Conservation (phyloP, 2,329 filamentous ascomycete genomes). For the Colletotrichum sp. region DNA sequence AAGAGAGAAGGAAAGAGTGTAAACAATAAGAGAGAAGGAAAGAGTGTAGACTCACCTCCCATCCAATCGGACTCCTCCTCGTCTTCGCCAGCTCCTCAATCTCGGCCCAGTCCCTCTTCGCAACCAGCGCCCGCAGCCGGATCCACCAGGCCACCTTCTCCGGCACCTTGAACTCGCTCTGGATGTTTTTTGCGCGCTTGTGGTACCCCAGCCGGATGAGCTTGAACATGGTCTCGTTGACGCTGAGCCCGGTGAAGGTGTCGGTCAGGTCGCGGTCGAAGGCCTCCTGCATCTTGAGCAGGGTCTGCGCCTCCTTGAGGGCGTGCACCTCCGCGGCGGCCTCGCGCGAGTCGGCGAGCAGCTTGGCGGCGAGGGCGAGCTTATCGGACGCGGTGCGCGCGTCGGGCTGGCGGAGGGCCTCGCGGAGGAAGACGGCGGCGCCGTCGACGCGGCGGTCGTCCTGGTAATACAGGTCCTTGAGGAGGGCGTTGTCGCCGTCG, state of each 20-base stretch:
- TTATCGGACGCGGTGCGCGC: constrained; percentile 79
- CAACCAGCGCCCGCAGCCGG: constrained; percentile 82
- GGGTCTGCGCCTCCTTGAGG: constrained; percentile 78
- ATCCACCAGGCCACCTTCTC: constrained; percentile 93
- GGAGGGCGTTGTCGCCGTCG: constrained; percentile 75
- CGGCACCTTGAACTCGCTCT: constrained; percentile 89
- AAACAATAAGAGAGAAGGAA: not conserved
- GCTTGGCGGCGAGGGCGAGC: constrained; percentile 81
- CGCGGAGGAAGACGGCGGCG: constrained; percentile 83
- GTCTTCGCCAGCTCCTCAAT: constrained; percentile 83
- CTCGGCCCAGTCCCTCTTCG: constrained; percentile 89
- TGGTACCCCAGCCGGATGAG: constrained; percentile 82
- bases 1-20: not conserved
- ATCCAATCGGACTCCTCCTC: constrained; percentile 91
- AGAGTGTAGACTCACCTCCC: constrained; percentile 73
- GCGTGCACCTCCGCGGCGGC: constrained; percentile 74
- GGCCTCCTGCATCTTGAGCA: constrained; percentile 85
- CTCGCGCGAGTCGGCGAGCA: constrained; percentile 85
- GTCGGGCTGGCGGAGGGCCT: constrained; percentile 78
- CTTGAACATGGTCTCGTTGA: constrained; percentile 92
- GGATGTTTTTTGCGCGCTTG: constrained; percentile 85
- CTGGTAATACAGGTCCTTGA: constrained; percentile 98
- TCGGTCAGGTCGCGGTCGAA: constrained; percentile 84
- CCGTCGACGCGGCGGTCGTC: constrained; percentile 91
- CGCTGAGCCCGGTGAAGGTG: constrained; percentile 79